Evolutionary conservation across 2,329 filamentous ascomycete genomes (phyloP).

Genomic region (Daldinia sp.): DNA sequence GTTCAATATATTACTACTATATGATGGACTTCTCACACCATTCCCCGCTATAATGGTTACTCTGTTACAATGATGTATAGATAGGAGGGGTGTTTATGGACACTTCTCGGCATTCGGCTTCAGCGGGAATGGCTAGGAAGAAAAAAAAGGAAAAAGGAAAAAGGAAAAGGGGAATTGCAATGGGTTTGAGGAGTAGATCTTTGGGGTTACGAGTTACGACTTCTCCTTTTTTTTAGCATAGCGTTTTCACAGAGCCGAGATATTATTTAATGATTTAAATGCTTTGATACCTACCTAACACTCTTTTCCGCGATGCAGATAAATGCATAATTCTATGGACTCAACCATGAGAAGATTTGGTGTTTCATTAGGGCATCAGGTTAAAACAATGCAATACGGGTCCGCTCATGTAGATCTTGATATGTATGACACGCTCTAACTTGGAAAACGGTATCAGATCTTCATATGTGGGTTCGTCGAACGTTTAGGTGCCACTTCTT

Average conservation of each 20-base stretch:
- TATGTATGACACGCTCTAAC: not conserved
- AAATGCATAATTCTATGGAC: not conserved
- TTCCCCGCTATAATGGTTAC: slow-evolving; percentile 12
- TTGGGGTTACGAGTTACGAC: slow-evolving; percentile 22
- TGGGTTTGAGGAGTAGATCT: slow-evolving; percentile 6
- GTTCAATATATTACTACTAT: too few relatives aligned
- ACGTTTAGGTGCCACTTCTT: not conserved
- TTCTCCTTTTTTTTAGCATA: not conserved
- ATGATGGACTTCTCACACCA: slow-evolving; percentile 4
- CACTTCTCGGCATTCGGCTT: slow-evolving; percentile 20
- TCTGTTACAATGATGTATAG: slow-evolving; percentile 15
- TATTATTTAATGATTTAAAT: slow-evolving; percentile 14
- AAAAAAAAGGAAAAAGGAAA: not conserved
- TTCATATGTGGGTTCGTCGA: not conserved
- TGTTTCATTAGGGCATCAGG: not conserved
- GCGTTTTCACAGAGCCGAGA: slow-evolving; percentile 9
- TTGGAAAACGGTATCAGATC: not conserved
- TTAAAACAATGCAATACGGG: not conserved
- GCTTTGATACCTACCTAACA: not conserved
- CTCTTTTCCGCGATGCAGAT: not conserved
- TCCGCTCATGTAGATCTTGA: not conserved
- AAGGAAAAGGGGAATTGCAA: slow-evolving; percentile 6
- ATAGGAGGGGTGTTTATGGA: slow-evolving; percentile 1
- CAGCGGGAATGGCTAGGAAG: not conserved
- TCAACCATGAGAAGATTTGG: not conserved